A percentile compares a stretch with the other conserved stretches of the same genome.
Conservation (phyloP, 2,329 filamentous ascomycete species). For the Chrysosphaeria jannelii region DNA sequence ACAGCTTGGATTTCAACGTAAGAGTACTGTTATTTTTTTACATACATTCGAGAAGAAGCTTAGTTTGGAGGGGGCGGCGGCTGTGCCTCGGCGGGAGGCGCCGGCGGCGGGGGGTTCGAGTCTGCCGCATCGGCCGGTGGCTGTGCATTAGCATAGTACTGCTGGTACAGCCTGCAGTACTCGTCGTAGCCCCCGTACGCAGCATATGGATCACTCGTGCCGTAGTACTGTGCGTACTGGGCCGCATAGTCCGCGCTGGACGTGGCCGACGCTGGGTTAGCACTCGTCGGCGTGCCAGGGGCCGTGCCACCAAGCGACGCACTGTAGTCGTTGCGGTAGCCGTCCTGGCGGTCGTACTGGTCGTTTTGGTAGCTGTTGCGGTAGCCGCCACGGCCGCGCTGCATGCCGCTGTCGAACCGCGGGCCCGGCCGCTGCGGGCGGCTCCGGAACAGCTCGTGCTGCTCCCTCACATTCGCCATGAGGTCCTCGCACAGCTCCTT, state of each 20-base stretch:
- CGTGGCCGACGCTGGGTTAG: constrained; percentile 2
- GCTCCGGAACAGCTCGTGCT: constrained; percentile 77
- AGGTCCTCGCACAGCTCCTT: constrained; percentile 76
- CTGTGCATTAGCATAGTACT: constrained; percentile 29
- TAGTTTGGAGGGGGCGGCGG: constrained; percentile 2
- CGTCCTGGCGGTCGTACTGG: background rate
- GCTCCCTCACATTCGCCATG: constrained; percentile 55
- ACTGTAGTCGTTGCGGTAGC: no score
- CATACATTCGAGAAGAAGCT: no score
- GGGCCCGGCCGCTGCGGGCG: constrained; percentile 31
- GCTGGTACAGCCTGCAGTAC: constrained; percentile 28
- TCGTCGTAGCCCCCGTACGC: constrained; percentile 71
- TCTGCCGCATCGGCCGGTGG: constrained; percentile 16
- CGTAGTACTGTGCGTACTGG: constrained; percentile 64
- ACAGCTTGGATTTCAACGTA: no score
- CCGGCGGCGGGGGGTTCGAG: constrained; percentile 7
- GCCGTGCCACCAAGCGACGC: constrained; percentile 1
- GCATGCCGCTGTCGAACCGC: background rate
- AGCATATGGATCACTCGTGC: constrained; percentile 44
- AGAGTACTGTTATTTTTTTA: no score
- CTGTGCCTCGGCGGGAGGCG: constrained; percentile 1
- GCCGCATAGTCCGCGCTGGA: constrained; percentile 36
- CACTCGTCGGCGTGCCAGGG: background rate
- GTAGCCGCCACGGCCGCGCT: background rate
- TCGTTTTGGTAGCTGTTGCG: constrained; percentile 2